Conservation (phyloP, 2,329 filamentous ascomycete species). For the Leptoxyphium fumago region DNA sequence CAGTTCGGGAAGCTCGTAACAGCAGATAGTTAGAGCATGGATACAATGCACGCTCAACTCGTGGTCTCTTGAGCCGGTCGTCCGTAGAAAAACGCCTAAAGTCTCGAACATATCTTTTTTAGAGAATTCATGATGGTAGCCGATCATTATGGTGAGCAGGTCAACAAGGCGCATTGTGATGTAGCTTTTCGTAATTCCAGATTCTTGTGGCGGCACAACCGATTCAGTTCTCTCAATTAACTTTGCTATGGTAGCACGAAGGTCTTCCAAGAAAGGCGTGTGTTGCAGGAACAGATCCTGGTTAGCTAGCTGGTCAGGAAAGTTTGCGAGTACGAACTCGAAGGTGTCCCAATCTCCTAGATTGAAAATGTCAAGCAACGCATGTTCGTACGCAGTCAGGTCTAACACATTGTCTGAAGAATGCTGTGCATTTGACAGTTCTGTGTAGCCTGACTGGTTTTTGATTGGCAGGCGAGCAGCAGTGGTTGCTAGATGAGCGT, state of each 20-base stretch:
- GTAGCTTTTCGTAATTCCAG: constrained; percentile 71
- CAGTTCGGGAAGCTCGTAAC: constrained; percentile 79
- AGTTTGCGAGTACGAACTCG: constrained; percentile 73
- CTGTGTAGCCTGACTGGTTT: neutral
- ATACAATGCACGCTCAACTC: constrained; percentile 85
- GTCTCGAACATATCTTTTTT: constrained; percentile 82
- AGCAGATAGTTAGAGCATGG: constrained; percentile 86
- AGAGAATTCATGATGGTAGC: constrained; percentile 74
- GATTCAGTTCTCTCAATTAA: constrained; percentile 66
- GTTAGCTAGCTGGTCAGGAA: constrained; percentile 80
- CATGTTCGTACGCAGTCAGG: neutral
- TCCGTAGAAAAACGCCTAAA: constrained; percentile 71
- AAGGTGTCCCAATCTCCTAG: constrained; percentile 62
- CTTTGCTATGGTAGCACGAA: constrained; percentile 66
- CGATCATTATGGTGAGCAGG: constrained; percentile 71
- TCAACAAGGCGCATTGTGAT: constrained; percentile 82
- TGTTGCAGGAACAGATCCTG: constrained; percentile 68
- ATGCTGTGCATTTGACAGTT: too few species aligned
- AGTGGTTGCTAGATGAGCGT: neutral
- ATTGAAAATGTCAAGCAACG: constrained; percentile 1
- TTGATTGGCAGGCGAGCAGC: neutral
- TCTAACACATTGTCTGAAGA: neutral
- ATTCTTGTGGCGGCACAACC: constrained; percentile 64
- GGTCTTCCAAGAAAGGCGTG: constrained; percentile 57
- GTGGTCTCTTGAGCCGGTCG: constrained; percentile 39